These are phyloP conservation scores for Penicillium angulare DNA, from an alignment of 495 filamentous ascomycete species.

Conservation along the genomic window DNA sequence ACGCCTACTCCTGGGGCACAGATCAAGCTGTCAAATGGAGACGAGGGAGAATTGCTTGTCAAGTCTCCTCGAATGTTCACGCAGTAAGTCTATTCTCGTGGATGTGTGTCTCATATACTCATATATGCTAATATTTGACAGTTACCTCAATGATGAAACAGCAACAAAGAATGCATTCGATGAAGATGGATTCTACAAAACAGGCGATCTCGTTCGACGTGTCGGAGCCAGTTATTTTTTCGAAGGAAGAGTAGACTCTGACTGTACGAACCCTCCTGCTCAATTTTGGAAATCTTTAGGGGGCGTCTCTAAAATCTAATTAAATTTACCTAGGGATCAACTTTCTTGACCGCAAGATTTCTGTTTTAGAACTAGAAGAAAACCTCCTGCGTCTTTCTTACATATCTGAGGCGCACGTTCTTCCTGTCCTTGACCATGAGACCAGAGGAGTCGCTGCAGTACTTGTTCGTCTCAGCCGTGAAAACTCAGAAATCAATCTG, in stretches of 20 bases:
- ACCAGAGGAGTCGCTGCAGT: background rate
- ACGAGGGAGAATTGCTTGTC: slow-evolving; percentile 5
- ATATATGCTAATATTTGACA: slow-evolving; percentile 4
- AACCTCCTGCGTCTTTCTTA: background rate
- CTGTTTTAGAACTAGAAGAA: slow-evolving; percentile 2
- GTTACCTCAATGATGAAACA: slow-evolving; percentile 6
- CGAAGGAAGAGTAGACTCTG: slow-evolving; percentile 4
- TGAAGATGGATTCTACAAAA: slow-evolving; percentile 10
- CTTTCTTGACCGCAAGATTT: background rate
- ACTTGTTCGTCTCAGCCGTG: background rate
- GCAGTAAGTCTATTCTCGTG: slow-evolving; percentile 3
- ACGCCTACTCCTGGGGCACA: background rate
- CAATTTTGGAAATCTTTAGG: background rate
- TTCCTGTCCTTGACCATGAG: background rate
- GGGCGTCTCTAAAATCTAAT: background rate
- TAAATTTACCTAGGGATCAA: too few relatives aligned
- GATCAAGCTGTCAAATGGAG: slow-evolving; percentile 4
- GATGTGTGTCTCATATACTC: slow-evolving; percentile 3
- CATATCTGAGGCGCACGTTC: slow-evolving; percentile 2
- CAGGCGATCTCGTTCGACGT: slow-evolving; percentile 4
- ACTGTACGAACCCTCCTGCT: slow-evolving; percentile 4
- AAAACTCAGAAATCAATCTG: background rate
- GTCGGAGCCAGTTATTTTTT: slow-evolving; percentile 5
- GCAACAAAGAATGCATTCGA: slow-evolving; percentile 3
- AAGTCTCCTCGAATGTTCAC: slow-evolving; percentile 6